Conservation (phyloP, 1,284 basidiomycete genomes). For the Tilletia caries region DNA sequence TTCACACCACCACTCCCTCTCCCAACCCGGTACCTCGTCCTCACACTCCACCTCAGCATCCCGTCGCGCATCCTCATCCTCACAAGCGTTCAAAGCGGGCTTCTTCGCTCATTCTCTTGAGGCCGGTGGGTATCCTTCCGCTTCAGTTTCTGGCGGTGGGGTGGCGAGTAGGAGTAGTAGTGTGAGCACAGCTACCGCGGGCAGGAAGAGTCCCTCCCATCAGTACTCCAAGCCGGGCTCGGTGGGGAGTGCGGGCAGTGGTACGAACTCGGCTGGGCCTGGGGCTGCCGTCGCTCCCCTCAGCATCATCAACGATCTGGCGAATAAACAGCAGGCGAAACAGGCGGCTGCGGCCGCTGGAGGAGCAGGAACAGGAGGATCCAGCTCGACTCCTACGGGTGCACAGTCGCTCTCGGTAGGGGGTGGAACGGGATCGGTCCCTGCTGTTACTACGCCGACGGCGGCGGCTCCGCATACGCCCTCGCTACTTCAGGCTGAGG, state of each 20-base stretch:
- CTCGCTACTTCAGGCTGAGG: not conserved
- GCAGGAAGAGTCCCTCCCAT: not conserved
- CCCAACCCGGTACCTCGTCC: not conserved
- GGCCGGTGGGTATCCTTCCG: too few relatives aligned
- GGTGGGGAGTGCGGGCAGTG: not conserved
- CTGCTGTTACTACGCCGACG: too few relatives aligned
- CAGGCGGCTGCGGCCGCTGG: not conserved
- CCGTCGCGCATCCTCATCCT: not conserved
- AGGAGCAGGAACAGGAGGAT: not conserved
- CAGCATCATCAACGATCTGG: constrained; percentile 53
- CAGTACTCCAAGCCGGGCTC: not conserved
- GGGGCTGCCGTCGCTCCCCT: constrained; percentile 27
- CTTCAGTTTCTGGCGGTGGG: not conserved
- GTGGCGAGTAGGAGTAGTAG: not conserved
- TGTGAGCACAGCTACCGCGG: not conserved
- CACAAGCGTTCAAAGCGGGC: not conserved
- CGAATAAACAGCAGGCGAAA: constrained; percentile 16
- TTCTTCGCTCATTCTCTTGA: not conserved
- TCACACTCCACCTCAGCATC: not conserved
- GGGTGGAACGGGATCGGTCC: not conserved
- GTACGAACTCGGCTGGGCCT: not conserved
- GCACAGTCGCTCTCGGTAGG: not conserved
- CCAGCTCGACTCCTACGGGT: not conserved
- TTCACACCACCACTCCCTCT: constrained; percentile 2
- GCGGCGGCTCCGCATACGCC: not conserved